phyloP scores from a whole-genome alignment of 192 early-diverging fungal genomes.

The Mortierella alpina region DNA sequence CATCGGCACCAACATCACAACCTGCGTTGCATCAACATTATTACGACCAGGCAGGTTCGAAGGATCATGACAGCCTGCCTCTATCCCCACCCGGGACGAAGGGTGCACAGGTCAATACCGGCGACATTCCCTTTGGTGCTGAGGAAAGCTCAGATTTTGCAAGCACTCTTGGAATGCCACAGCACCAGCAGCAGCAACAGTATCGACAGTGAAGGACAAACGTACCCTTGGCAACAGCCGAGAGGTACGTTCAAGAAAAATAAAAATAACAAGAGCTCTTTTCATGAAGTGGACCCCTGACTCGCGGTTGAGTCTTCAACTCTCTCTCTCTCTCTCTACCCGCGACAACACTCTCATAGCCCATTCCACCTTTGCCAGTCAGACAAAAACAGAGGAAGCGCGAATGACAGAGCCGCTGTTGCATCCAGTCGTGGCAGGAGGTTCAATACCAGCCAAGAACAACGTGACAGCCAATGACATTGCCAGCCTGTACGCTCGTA shows the following conservation, averaged over 20 bases:
- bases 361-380: too few relatives aligned
- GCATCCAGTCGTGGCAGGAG: too few relatives aligned
- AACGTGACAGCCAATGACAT: slow-evolving; percentile 51
- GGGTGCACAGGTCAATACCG: slow-evolving; percentile 10
- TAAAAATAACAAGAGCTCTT: too few relatives aligned
- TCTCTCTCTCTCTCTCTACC: too few relatives aligned
- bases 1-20: background rate
- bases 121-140: slow-evolving; percentile 31
- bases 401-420: too few relatives aligned
- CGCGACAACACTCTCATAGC: too few relatives aligned
- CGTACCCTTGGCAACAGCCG: too few relatives aligned
- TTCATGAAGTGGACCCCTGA: too few relatives aligned
- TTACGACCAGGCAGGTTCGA: background rate
- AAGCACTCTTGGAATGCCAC: slow-evolving; percentile 17
- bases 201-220: background rate
- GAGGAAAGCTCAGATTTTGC: slow-evolving; percentile 1
- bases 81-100: slow-evolving; percentile 5
- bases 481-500: slow-evolving; percentile 51
- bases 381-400: too few relatives aligned
- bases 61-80: background rate
- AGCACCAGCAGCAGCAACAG: slow-evolving; percentile 4
- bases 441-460: background rate
- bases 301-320: too few relatives aligned
- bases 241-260: too few relatives aligned
- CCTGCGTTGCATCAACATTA: background rate